Evolutionary conservation across 257 asterid species (phyloP).

Genomic region (Nyctanthes arbortristis): DNA sequence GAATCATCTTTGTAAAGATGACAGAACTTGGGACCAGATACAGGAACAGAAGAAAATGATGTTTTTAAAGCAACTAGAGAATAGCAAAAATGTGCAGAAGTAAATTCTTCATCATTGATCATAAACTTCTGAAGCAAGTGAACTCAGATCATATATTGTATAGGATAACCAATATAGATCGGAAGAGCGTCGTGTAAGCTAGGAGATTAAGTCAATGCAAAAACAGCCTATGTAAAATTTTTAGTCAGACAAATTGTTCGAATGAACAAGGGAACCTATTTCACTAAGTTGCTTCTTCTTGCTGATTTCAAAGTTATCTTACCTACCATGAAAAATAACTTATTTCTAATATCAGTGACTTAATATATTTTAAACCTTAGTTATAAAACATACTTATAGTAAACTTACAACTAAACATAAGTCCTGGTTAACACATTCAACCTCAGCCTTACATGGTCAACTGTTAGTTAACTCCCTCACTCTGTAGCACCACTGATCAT

Average conservation of each 20-base stretch:
- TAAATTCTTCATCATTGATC: not conserved
- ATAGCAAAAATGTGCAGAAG: not conserved
- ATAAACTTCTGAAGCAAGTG: not conserved
- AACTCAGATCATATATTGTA: not conserved
- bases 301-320: too few species aligned
- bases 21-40: constrained; percentile 15
- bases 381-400: not conserved
- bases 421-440: not conserved
- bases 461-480: not conserved
- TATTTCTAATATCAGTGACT: not conserved
- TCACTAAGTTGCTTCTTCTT: not conserved
- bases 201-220: not conserved
- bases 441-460: not conserved
- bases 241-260: constrained; percentile 9
- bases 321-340: too few species aligned
- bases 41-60: not conserved
- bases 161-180: constrained; percentile 12
- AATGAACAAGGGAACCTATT: constrained; percentile 16
- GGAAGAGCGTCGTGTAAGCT: too few species aligned
- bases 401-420: not conserved
- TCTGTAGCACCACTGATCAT: not conserved
- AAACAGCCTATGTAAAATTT: not conserved
- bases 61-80: constrained; percentile 1
- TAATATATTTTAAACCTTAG: not conserved
- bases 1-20: not conserved